These are phyloP conservation scores for Penicillium verhagenii DNA, from an alignment of 495 filamentous ascomycete genomes.

Conservation along the genomic window DNA sequence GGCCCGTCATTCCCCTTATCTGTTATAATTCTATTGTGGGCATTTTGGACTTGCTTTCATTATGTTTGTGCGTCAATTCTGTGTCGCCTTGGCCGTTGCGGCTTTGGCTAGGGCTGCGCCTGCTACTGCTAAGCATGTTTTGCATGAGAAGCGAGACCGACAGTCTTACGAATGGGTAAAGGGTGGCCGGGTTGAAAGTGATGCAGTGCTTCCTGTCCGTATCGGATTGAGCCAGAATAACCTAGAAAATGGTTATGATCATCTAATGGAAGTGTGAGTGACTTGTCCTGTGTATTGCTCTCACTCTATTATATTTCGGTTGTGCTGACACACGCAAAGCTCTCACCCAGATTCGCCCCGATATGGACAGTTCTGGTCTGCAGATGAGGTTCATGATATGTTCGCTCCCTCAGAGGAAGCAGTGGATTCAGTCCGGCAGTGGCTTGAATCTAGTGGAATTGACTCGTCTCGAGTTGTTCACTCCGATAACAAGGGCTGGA, in stretches of 20 bases:
- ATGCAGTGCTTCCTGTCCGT: constrained; percentile 28
- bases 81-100: constrained; percentile 25
- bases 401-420: constrained; percentile 51
- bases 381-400: constrained; percentile 54
- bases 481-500: constrained; percentile 54
- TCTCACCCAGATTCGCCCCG: constrained; percentile 58
- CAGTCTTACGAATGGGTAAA: constrained; percentile 33
- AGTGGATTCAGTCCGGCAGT: constrained; percentile 41
- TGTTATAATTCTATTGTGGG: neutral
- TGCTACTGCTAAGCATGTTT: constrained; percentile 36
- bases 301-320: neutral
- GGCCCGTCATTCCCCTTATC: neutral
- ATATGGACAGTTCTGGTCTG: constrained; percentile 64
- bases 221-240: constrained; percentile 33
- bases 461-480: constrained; percentile 42
- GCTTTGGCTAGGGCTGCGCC: constrained; percentile 31
- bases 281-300: too few relatives aligned
- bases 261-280: constrained; percentile 28
- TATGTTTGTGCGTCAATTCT: constrained; percentile 28
- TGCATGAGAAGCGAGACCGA: constrained; percentile 37
- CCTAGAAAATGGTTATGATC: constrained; percentile 27
- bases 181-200: constrained; percentile 26
- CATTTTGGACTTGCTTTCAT: neutral
- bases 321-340: constrained; percentile 42
- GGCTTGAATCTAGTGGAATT: constrained; percentile 52